Percentiles rank a stretch among this genome's conserved stretches.
These are phyloP conservation scores for Phycomyces blakesleeanus DNA, from an alignment of 192 early-diverging fungal species.

Conservation along the genomic window DNA sequence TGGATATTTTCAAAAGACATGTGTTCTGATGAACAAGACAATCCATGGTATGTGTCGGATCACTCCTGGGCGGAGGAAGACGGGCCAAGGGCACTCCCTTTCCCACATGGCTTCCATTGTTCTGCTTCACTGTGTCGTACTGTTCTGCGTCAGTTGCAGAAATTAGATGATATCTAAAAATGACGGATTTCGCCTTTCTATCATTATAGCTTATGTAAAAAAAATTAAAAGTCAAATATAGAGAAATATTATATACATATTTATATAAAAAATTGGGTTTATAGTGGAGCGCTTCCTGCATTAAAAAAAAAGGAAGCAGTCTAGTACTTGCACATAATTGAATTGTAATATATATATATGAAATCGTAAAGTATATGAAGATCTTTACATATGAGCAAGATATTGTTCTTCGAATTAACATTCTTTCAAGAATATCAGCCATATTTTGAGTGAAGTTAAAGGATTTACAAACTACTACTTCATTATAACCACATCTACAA, in stretches of 20 bases:
- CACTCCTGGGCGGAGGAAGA: slow-evolving; percentile 3
- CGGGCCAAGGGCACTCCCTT: slow-evolving; percentile 18
- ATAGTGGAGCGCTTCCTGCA: too few species aligned
- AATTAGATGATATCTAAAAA: background rate
- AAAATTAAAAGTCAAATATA: background rate
- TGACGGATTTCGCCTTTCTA: background rate
- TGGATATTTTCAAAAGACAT: slow-evolving; percentile 20
- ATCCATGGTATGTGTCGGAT: slow-evolving; percentile 14
- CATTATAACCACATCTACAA: too few species aligned
- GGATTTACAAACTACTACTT: too few species aligned
- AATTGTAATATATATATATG: too few species aligned
- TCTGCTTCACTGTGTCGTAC: slow-evolving; percentile 15
- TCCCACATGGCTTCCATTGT: slow-evolving; percentile 25
- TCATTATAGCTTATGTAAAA: background rate
- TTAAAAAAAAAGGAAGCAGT: too few species aligned
- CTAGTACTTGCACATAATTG: too few species aligned
- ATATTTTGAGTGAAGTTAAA: too few species aligned
- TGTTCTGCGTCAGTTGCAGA: background rate
- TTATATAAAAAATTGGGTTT: background rate
- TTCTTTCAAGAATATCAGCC: too few species aligned
- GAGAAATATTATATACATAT: slow-evolving; percentile 1
- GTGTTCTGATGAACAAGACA: background rate
- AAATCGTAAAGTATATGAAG: too few species aligned
- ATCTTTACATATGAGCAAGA: too few species aligned
- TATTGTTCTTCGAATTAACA: too few species aligned